phyloP scores from a whole-genome alignment of 2,329 filamentous ascomycete species.

The Emmonsia crescens region DNA sequence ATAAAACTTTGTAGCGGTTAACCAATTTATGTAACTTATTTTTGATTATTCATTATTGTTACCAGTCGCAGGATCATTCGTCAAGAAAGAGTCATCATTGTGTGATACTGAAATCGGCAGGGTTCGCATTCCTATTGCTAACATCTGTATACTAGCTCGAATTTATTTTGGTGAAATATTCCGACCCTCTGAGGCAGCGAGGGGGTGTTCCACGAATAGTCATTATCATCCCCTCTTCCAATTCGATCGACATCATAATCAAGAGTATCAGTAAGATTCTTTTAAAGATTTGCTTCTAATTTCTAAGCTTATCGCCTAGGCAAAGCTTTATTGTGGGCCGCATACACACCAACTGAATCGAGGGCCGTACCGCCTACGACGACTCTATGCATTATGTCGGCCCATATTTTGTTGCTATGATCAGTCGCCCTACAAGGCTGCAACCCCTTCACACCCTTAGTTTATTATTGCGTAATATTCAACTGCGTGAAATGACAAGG shows the following conservation, averaged over 20 bases:
- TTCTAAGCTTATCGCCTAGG: not conserved
- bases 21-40: not conserved
- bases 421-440: too few relatives aligned
- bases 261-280: too few relatives aligned
- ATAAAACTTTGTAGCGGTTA: not conserved
- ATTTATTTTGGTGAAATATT: not conserved
- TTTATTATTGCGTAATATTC: not conserved
- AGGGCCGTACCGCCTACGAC: too few relatives aligned
- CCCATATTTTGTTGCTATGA: not conserved
- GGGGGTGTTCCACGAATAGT: not conserved
- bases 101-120: not conserved
- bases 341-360: not conserved
- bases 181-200: not conserved
- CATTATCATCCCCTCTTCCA: not conserved
- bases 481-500: not conserved
- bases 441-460: not conserved
- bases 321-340: not conserved
- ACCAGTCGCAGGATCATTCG: not conserved
- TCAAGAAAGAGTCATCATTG: too few relatives aligned
- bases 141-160: not conserved
- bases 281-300: not conserved
- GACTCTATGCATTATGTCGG: too few relatives aligned
- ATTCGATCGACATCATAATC: not conserved
- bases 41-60: not conserved
- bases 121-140: not conserved